These are phyloP conservation scores for Scleroderma citrinum DNA, from an alignment of 768 basidiomycete genomes.

Conservation along the genomic window DNA sequence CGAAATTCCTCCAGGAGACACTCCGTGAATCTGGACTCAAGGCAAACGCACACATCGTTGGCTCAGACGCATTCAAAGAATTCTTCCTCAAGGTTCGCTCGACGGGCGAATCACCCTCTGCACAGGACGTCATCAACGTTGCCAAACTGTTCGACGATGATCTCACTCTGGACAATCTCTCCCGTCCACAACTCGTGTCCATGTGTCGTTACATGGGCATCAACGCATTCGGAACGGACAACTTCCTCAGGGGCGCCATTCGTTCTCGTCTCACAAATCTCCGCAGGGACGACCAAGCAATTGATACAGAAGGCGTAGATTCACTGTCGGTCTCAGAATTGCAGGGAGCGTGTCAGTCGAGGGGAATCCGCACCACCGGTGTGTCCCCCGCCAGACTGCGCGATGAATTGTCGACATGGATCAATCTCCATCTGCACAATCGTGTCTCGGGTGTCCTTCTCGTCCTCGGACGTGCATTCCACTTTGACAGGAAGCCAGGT, in stretches of 20 bases:
- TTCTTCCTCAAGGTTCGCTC: constrained; percentile 98
- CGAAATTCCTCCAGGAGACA: constrained; percentile 98
- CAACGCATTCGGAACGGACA: constrained; percentile 98
- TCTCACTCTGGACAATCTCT: constrained; percentile 94
- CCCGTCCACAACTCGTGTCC: constrained; percentile 94
- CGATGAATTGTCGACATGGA: constrained; percentile 91
- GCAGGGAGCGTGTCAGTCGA: constrained; percentile 87
- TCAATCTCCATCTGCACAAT: constrained; percentile 83
- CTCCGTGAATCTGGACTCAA: constrained; percentile 90
- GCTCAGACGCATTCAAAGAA: constrained; percentile 94
- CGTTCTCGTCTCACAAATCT: constrained; percentile 76
- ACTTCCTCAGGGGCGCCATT: constrained; percentile 91
- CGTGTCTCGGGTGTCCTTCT: constrained; percentile 91
- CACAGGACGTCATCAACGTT: constrained; percentile 85
- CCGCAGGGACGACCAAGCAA: constrained; percentile 89
- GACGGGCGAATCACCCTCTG: constrained; percentile 90
- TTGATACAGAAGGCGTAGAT: constrained; percentile 84
- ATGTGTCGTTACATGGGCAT: constrained; percentile 98
- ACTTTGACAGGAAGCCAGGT: constrained; percentile 75
- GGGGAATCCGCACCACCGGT: constrained; percentile 86
- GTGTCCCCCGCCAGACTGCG: constrained; percentile 83
- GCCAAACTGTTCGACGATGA: constrained; percentile 98
- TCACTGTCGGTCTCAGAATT: constrained; percentile 88
- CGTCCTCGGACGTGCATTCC: constrained; percentile 90
- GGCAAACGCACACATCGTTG: constrained; percentile 88